Percentiles rank a stretch among this genome's conserved stretches.
These are phyloP conservation scores for Excoecaria cochinchinensis DNA, from an alignment of 345 rosid species.

Conservation along the genomic window DNA sequence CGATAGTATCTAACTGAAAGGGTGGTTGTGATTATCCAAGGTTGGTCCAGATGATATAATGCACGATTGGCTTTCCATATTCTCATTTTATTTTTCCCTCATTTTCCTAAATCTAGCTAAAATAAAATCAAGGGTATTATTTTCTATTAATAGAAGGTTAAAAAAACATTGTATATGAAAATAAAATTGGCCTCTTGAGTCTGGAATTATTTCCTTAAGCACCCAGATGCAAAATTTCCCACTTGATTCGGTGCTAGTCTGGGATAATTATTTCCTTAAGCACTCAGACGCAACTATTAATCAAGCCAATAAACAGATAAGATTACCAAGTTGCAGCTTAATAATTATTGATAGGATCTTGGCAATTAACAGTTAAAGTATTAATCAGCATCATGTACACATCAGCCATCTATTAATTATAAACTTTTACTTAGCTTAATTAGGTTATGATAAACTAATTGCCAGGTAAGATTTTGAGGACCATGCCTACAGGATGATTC, in stretches of 20 bases:
- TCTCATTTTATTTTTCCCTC: neutral
- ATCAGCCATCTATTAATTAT: neutral
- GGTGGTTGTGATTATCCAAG: constrained; percentile 16
- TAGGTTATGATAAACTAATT: neutral
- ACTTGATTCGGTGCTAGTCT: constrained; percentile 1
- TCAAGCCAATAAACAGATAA: neutral
- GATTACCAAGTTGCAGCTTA: neutral
- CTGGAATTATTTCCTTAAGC: neutral
- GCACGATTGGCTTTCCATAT: neutral
- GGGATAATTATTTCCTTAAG: neutral
- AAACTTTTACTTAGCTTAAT: neutral
- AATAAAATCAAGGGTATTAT: neutral
- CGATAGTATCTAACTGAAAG: constrained; percentile 10
- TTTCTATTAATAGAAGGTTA: neutral
- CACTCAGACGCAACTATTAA: neutral
- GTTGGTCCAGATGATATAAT: neutral
- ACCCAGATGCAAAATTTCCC: neutral
- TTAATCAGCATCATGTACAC: neutral
- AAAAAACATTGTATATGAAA: neutral
- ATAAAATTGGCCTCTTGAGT: neutral
- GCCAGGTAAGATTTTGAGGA: neutral
- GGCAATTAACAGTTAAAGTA: neutral
- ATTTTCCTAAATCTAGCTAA: neutral
- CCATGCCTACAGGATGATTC: constrained; percentile 16
- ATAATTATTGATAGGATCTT: neutral